phyloP scores from a whole-genome alignment of 2,329 filamentous ascomycete genomes.

The Pyrenophora teres region DNA sequence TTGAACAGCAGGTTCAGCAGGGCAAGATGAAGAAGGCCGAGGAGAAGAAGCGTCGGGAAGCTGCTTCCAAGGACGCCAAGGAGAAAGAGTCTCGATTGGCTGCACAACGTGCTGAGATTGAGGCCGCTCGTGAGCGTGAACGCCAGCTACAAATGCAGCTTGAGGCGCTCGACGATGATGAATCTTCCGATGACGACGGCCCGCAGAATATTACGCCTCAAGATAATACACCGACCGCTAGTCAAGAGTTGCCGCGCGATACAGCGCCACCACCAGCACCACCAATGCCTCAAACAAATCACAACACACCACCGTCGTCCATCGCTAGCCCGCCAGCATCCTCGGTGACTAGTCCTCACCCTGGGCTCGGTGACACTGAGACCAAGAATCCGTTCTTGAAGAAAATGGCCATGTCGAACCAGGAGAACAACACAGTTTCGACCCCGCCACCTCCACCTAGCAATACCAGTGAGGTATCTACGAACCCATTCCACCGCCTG shows the following conservation, averaged over 20 bases:
- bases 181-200: conserved; percentile 73
- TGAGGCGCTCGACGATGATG: conserved; percentile 74
- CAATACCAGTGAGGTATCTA: conserved; percentile 61
- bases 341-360: conserved; percentile 53
- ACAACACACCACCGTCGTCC: conserved; percentile 55
- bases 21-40: conserved; percentile 96
- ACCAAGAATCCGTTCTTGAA: conserved; percentile 96
- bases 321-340: conserved; percentile 55
- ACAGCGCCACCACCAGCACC: conserved; percentile 55
- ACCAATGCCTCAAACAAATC: conserved; percentile 45
- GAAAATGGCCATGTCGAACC: conserved; percentile 76
- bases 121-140: conserved; percentile 87
- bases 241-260: conserved; percentile 57
- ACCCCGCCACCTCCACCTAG: conserved; percentile 48
- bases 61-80: conserved; percentile 80
- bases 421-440: conserved; percentile 52
- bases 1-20: conserved; percentile 91
- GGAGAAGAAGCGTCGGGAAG: conserved; percentile 91
- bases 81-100: conserved; percentile 86
- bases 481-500: conserved; percentile 93
- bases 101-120: conserved; percentile 86
- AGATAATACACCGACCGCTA: conserved; percentile 63
- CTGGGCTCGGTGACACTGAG: conserved; percentile 67
- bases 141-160: conserved; percentile 87
- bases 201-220: conserved; percentile 70